Conservation (phyloP, 108 stramenopile genomes). For the Fistulifera pelliculosa region DNA sequence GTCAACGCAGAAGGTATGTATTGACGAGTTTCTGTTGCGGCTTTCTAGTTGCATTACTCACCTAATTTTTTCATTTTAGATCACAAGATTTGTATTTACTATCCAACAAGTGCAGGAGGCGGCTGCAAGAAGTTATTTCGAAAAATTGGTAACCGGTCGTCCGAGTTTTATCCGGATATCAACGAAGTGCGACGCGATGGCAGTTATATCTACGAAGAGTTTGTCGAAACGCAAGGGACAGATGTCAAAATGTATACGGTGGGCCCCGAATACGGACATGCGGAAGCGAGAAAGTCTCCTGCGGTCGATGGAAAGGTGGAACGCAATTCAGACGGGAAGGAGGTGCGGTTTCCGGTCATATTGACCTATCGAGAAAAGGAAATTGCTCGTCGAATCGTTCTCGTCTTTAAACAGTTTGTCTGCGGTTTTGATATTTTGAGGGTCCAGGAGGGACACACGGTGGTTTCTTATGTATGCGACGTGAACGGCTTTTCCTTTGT, state of each 20-base stretch:
- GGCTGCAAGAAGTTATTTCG: slow-evolving; percentile 97
- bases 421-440: slow-evolving; percentile 98
- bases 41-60: no score
- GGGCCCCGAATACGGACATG: slow-evolving; percentile 96
- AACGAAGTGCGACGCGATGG: slow-evolving; percentile 90
- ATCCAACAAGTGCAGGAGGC: slow-evolving; percentile 91
- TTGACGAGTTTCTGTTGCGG: no score
- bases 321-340: slow-evolving; percentile 90
- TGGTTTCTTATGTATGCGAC: slow-evolving; percentile 94
- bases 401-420: slow-evolving; percentile 91
- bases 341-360: slow-evolving; percentile 95
- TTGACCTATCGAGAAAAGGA: slow-evolving; percentile 92
- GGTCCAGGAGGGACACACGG: slow-evolving; percentile 63
- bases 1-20: slow-evolving; percentile 79
- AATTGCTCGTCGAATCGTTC: slow-evolving; percentile 81
- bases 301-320: slow-evolving; percentile 97
- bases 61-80: slow-evolving; percentile 25
- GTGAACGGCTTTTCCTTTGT: slow-evolving; percentile 99
- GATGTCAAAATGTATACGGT: slow-evolving; percentile 99
- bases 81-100: slow-evolving; percentile 88
- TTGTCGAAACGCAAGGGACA: slow-evolving; percentile 96
- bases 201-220: slow-evolving; percentile 95
- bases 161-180: slow-evolving; percentile 89
- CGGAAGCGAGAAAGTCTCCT: slow-evolving; percentile 95
- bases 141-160: slow-evolving; percentile 82